Evolutionary conservation across 345 rosid genomes (phyloP).

Genomic region (Sisymbrium altissimum): DNA sequence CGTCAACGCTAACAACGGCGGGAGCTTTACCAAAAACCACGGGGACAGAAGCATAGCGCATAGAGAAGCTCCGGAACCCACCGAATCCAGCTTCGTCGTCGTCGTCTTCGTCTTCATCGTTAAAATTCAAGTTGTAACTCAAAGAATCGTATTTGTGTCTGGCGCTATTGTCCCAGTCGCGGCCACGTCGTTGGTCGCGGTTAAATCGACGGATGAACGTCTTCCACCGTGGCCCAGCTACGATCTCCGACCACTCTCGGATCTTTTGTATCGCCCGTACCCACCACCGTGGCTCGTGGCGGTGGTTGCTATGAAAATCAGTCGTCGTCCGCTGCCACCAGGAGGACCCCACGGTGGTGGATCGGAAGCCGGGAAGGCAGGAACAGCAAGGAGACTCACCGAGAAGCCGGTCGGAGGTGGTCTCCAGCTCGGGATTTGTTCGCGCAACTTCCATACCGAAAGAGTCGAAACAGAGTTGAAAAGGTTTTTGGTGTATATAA

Average conservation of each 20-base stretch:
- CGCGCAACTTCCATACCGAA: slow-evolving; percentile 12
- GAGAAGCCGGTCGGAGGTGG: slow-evolving; percentile 25
- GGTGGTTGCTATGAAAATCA: slow-evolving; percentile 26
- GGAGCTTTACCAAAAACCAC: slow-evolving; percentile 13
- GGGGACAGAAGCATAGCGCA: slow-evolving; percentile 50
- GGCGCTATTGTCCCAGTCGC: background rate
- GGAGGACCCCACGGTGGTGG: slow-evolving; percentile 31
- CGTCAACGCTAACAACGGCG: background rate
- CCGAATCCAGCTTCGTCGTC: slow-evolving; percentile 22
- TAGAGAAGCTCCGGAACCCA: slow-evolving; percentile 50
- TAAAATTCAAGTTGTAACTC: slow-evolving; percentile 73
- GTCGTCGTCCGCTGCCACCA: slow-evolving; percentile 47
- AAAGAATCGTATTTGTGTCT: slow-evolving; percentile 37
- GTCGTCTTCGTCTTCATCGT: slow-evolving; percentile 44
- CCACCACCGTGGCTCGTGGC: slow-evolving; percentile 45
- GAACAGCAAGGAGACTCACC: slow-evolving; percentile 38
- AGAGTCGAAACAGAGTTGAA: slow-evolving; percentile 7
- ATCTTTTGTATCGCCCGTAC: slow-evolving; percentile 45
- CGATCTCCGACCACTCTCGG: slow-evolving; percentile 86
- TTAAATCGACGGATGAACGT: slow-evolving; percentile 78
- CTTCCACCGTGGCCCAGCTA: slow-evolving; percentile 88
- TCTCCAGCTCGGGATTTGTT: slow-evolving; percentile 16
- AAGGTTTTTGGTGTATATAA: slow-evolving; percentile 2
- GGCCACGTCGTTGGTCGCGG: slow-evolving; percentile 36
- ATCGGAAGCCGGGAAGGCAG: slow-evolving; percentile 45